A percentile compares a stretch with the other conserved stretches of the same genome.
Conservation (phyloP, 2,329 filamentous ascomycete species). For the Aschersonia sp. region DNA sequence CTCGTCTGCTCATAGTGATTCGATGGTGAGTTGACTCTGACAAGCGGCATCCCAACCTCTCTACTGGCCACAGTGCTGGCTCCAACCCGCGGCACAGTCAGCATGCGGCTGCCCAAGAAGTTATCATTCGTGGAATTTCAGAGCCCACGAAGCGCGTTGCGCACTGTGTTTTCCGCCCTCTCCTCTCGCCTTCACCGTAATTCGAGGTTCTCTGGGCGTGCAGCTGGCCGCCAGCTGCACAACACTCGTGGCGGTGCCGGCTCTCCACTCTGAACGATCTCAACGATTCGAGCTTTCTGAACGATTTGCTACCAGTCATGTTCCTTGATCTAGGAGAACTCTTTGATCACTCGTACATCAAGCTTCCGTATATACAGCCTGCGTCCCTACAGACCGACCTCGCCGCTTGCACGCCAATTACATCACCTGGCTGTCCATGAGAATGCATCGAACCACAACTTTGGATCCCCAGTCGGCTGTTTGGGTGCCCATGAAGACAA, state of each 20-base stretch:
- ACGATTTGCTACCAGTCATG: not conserved
- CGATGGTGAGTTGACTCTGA: not conserved
- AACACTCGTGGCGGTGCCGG: not conserved
- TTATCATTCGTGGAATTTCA: not conserved
- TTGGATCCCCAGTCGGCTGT: slow-evolving; percentile 2
- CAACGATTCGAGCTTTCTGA: not conserved
- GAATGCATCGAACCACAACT: not conserved
- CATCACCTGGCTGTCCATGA: not conserved
- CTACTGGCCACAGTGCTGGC: not conserved
- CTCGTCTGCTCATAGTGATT: not conserved
- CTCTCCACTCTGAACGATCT: not conserved
- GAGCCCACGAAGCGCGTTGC: not conserved
- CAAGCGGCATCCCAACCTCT: not conserved
- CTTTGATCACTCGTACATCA: too few species aligned
- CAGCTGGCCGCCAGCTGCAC: not conserved
- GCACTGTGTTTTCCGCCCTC: not conserved
- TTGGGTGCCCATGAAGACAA: not conserved
- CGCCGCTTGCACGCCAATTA: not conserved
- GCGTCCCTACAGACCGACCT: too few species aligned
- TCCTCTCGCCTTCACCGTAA: not conserved
- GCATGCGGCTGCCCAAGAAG: not conserved
- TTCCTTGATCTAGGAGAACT: too few species aligned
- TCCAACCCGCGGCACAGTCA: not conserved
- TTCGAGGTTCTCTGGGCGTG: not conserved
- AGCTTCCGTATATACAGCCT: too few species aligned